These are phyloP conservation scores for Primulina tabacum DNA, from an alignment of 257 asterid genomes.

Conservation along the genomic window DNA sequence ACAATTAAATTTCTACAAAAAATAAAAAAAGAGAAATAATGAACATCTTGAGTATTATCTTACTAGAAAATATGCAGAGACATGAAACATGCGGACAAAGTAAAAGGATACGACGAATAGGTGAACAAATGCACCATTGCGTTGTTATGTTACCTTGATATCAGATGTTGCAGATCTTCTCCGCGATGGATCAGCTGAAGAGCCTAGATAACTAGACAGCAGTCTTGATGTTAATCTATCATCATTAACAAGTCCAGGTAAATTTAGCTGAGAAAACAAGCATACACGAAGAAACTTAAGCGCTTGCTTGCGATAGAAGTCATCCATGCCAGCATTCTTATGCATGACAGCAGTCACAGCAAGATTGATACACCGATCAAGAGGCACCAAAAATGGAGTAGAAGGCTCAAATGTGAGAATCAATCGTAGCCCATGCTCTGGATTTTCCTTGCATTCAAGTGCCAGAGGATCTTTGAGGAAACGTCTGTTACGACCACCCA, in stretches of 20 bases:
- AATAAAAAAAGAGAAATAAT: slow-evolving; percentile 2
- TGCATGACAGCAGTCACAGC: slow-evolving; percentile 95
- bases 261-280: slow-evolving; percentile 93
- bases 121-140: slow-evolving; percentile 19
- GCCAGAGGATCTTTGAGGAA: slow-evolving; percentile 97
- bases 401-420: slow-evolving; percentile 98
- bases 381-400: slow-evolving; percentile 95
- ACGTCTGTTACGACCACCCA: slow-evolving; percentile 98
- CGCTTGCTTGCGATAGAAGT: slow-evolving; percentile 85
- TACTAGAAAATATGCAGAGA: neutral
- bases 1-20: neutral
- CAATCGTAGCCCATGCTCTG: slow-evolving; percentile 95
- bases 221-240: slow-evolving; percentile 70
- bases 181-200: slow-evolving; percentile 82
- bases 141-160: slow-evolving; percentile 58
- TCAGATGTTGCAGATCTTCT: slow-evolving; percentile 89
- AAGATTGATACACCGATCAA: slow-evolving; percentile 95
- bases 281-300: slow-evolving; percentile 90
- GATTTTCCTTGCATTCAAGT: slow-evolving; percentile 98
- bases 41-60: slow-evolving; percentile 8
- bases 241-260: slow-evolving; percentile 81
- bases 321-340: slow-evolving; percentile 63
- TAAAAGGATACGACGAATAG: slow-evolving; percentile 8
- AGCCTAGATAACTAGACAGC: slow-evolving; percentile 65
- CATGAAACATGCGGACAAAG: neutral